A percentile compares a stretch with the other conserved stretches of the same genome.
phyloP scores from a whole-genome alignment of 2,329 filamentous ascomycete genomes.

The Bipolaris sorokiniana region DNA sequence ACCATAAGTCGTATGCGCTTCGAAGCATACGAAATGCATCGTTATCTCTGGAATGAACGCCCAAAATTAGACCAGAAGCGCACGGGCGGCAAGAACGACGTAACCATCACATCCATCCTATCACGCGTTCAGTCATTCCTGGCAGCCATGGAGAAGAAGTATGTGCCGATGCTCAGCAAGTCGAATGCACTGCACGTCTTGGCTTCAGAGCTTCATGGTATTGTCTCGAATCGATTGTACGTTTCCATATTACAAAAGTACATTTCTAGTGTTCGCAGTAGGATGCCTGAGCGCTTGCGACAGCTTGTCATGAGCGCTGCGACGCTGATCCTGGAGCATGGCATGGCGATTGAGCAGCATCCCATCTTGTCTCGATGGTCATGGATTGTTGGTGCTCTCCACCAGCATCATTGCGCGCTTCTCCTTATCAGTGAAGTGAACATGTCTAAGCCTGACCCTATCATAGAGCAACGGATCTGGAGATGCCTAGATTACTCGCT shows the following conservation, averaged over 20 bases:
- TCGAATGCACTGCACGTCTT: constrained; percentile 68
- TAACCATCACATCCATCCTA: constrained; percentile 64
- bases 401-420: constrained; percentile 74
- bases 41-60: constrained; percentile 72
- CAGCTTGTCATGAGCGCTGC: constrained; percentile 69
- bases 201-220: constrained; percentile 67
- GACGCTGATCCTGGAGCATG: constrained; percentile 60
- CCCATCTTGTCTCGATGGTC: constrained; percentile 64
- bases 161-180: constrained; percentile 67
- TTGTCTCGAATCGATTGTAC: constrained; percentile 68
- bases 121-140: constrained; percentile 73
- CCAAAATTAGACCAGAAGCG: constrained; percentile 63
- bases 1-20: constrained; percentile 72
- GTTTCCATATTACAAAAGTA: constrained; percentile 73
- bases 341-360: constrained; percentile 61
- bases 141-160: constrained; percentile 68
- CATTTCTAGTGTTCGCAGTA: constrained; percentile 55
- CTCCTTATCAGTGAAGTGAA: constrained; percentile 72
- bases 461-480: constrained; percentile 71
- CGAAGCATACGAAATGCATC: constrained; percentile 75
- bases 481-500: constrained; percentile 75
- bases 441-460: constrained; percentile 60
- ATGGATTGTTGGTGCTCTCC: constrained; percentile 74
- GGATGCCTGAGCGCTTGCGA: constrained; percentile 67
- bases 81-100: constrained; percentile 30